phyloP scores from a whole-genome alignment of 768 basidiomycete genomes.

The Mycena chlorophos region DNA sequence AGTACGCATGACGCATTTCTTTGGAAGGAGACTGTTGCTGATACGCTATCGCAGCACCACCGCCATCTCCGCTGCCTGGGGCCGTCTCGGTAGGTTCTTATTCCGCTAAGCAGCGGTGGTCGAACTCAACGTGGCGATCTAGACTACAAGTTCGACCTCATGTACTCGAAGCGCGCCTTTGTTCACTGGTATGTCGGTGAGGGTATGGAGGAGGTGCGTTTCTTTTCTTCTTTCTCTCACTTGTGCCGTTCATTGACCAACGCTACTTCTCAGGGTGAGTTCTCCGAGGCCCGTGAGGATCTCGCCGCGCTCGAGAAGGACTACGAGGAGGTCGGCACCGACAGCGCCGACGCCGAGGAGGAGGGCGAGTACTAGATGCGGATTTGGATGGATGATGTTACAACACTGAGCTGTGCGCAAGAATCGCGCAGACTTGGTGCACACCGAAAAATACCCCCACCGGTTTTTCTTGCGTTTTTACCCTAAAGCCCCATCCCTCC shows the following conservation, averaged over 20 bases:
- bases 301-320: conserved; percentile 96
- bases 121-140: conserved; percentile 15
- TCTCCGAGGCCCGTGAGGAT: conserved; percentile 97
- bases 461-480: no score
- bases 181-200: conserved; percentile 97
- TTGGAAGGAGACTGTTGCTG: neutral
- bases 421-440: no score
- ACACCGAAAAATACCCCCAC: conserved; percentile 1
- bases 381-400: conserved; percentile 12
- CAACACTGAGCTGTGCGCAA: conserved; percentile 5
- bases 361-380: conserved; percentile 55
- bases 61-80: conserved; percentile 93
- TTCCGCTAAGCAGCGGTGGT: neutral
- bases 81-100: conserved; percentile 61
- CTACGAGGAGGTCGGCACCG: conserved; percentile 78
- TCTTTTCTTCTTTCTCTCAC: no score
- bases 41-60: conserved; percentile 63
- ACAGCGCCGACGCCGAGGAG: conserved; percentile 52
- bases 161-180: conserved; percentile 95
- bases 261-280: conserved; percentile 68
- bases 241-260: neutral
- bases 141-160: conserved; percentile 98
- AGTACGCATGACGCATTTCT: conserved; percentile 44
- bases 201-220: conserved; percentile 92
- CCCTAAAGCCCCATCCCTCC: no score